Percentiles rank a stretch among this genome's conserved stretches.
phyloP scores from a whole-genome alignment of 2,329 filamentous ascomycete species.

The Plenodomus biglobosus region DNA sequence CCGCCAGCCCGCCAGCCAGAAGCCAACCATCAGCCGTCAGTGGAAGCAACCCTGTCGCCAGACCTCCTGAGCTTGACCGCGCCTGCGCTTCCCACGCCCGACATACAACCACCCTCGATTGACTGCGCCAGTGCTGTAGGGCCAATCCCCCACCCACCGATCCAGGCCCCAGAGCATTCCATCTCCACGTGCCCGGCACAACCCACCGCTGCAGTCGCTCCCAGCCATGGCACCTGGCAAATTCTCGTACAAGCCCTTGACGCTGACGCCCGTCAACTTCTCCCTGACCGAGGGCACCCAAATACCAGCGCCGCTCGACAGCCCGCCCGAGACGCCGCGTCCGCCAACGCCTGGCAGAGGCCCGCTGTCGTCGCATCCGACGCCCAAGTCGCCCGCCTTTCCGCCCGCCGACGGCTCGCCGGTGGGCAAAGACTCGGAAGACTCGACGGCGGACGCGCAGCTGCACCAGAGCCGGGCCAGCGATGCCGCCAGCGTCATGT shows the following conservation, averaged over 20 bases:
- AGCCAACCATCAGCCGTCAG: neutral
- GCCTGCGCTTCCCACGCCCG: conserved; percentile 19
- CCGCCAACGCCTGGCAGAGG: conserved; percentile 44
- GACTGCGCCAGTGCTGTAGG: conserved; percentile 8
- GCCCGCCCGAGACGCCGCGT: conserved; percentile 43
- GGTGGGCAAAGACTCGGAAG: conserved; percentile 20
- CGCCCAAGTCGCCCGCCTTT: conserved; percentile 36
- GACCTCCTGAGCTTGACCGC: conserved; percentile 37
- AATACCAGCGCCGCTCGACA: conserved; percentile 46
- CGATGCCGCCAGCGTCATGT: conserved; percentile 32
- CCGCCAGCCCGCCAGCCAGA: no score
- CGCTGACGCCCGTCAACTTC: conserved; percentile 45
- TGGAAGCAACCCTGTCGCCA: no score
- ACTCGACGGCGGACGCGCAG: conserved; percentile 14
- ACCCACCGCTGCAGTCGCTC: conserved; percentile 1
- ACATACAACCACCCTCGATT: conserved; percentile 18
- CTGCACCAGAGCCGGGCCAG: conserved; percentile 29
- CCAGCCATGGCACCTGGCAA: conserved; percentile 33
- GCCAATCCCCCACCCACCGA: conserved; percentile 1
- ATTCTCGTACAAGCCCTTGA: conserved; percentile 38
- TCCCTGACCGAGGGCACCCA: conserved; percentile 47
- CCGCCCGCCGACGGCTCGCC: conserved; percentile 24
- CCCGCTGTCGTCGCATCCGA: conserved; percentile 47
- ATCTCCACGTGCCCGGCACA: neutral
- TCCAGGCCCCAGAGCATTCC: neutral